Base-by-base conservation (phyloP, 1,139 yeast species). In the Suhomyces coccinellae region DNA sequence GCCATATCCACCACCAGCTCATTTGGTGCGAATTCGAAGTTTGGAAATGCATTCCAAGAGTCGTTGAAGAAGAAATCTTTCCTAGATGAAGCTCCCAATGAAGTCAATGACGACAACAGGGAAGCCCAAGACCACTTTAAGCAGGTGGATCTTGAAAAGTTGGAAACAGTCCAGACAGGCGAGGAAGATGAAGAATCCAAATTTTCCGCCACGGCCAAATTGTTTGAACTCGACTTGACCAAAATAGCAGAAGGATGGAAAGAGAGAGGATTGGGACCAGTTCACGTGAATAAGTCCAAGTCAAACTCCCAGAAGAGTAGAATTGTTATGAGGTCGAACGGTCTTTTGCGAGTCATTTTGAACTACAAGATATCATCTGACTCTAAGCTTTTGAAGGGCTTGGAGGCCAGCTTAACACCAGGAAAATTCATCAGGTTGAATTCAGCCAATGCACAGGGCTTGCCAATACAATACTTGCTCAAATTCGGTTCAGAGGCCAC, bases 291-390 rank as follows among this genome's bases (percentile, higher is more conserved):
- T 63, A 78, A 79, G 49, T 66, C 73, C n/a, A 57, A 62, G 20
- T 57, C 57, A 4, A 68, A 69, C 38, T 59, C 66, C 5, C 52
- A 55, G 20, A 59, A 65, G 41, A 65, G 67, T 42, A 60, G 98
- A 54, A 63, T 93, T 24, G 86, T 93, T 4, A 91, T 95, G 97
- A 81, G 99, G 61, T 84, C 96, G 4, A 88, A 87, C 52, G 96
- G 96, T 1, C 79, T 89, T 29, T 74, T 89, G 51, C 80, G 91
- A 52, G 95, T 93, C 22, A 83, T 93, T 28, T 71, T 95, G 53
- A 95, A 95, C 64, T 69, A 83, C 43, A 85, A 90, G 16, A 69
- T 95, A 31, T 70, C 75, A 1, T 66, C 75, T 38, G 65, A 69
- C 3, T 79, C 89, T 14, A 81, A 82, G 48, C 67, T 89, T 3